phyloP scores from a whole-genome alignment of 2,329 filamentous ascomycete genomes.

The Talaromyces marneffei region DNA sequence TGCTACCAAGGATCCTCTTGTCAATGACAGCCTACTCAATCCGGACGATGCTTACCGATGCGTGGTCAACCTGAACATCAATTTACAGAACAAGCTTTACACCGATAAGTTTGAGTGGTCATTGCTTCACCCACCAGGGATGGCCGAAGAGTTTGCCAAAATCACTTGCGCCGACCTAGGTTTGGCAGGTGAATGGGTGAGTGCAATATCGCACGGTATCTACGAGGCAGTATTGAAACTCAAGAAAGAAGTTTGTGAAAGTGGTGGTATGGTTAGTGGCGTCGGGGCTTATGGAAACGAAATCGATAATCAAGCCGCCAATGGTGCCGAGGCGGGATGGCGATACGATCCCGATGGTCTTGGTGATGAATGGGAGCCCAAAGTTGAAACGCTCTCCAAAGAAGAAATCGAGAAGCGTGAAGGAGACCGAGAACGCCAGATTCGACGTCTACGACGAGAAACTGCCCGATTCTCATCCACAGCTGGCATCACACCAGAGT shows the following conservation, averaged over 20 bases:
- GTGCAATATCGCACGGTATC: constrained; percentile 90
- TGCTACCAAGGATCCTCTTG: constrained; percentile 34
- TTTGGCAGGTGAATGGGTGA: constrained; percentile 85
- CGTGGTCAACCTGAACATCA: constrained; percentile 84
- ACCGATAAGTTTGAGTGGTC: constrained; percentile 99
- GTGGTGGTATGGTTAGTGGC: constrained; percentile 74
- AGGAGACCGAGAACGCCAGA: constrained; percentile 85
- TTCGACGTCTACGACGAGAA: constrained; percentile 78
- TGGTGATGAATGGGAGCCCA: constrained; percentile 77
- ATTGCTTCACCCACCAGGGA: constrained; percentile 80
- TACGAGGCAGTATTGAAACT: constrained; percentile 88
- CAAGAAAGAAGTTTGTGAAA: constrained; percentile 95
- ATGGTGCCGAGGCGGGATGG: constrained; percentile 83
- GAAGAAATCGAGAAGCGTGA: constrained; percentile 98
- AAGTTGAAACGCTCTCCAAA: constrained; percentile 74
- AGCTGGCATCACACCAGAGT: constrained; percentile 70
- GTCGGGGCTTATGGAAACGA: constrained; percentile 62
- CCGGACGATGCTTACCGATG: constrained; percentile 94
- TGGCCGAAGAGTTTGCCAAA: constrained; percentile 86
- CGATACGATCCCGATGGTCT: constrained; percentile 89
- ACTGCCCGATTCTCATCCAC: constrained; percentile 89
- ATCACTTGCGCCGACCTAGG: constrained; percentile 90
- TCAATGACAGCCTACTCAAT: constrained; percentile 69
- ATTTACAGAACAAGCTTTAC: constrained; percentile 83
- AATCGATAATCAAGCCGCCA: constrained; percentile 82